These are phyloP conservation scores for Acmispon strigosus DNA, from an alignment of 306 rosid species.

Conservation along the genomic window DNA sequence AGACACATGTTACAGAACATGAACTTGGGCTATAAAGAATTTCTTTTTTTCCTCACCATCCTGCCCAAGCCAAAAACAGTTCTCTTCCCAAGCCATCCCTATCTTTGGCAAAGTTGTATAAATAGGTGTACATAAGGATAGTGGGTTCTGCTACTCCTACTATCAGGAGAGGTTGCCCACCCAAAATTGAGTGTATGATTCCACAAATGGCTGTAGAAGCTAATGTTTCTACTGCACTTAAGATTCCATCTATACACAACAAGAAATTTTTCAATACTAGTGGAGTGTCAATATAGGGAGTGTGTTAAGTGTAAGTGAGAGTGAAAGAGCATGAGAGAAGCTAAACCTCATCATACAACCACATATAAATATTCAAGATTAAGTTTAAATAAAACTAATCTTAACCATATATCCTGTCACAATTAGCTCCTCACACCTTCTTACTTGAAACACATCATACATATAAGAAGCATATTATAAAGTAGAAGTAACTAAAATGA, in stretches of 20 bases:
- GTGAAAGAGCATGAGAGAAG: neutral
- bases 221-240: constrained; percentile 84
- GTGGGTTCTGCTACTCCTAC: constrained; percentile 98
- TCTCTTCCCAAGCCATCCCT: constrained; percentile 48
- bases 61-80: constrained; percentile 82
- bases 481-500: no score
- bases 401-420: no score
- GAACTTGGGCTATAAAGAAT: neutral
- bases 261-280: constrained; percentile 12
- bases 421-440: no score
- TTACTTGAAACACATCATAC: no score
- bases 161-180: constrained; percentile 81
- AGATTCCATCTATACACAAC: constrained; percentile 55
- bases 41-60: constrained; percentile 63
- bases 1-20: neutral
- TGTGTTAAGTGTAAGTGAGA: neutral
- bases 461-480: no score
- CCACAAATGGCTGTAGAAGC: constrained; percentile 92
- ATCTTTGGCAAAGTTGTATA: constrained; percentile 65
- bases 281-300: neutral
- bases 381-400: no score
- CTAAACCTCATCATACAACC: neutral
- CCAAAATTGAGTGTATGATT: constrained; percentile 75
- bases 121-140: constrained; percentile 74
- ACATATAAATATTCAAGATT: no score